Percentiles rank a stretch among this genome's conserved stretches.
Conservation (phyloP, 768 basidiomycete species). For the Rhizopogon sp. region DNA sequence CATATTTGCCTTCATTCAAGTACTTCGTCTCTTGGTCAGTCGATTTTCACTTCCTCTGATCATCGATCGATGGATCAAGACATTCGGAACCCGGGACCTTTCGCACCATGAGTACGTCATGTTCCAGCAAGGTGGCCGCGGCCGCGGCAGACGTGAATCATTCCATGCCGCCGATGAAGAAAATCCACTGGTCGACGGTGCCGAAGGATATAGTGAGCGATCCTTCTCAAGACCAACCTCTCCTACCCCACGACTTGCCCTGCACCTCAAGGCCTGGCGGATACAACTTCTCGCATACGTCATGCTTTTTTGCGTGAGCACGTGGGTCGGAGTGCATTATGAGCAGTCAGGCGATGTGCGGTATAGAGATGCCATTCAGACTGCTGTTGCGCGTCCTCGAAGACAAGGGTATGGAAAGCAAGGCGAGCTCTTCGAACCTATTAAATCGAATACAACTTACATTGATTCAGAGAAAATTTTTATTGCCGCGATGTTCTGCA, state of each 20-base stretch:
- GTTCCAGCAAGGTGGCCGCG: neutral
- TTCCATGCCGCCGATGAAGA: neutral
- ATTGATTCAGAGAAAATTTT: constrained; percentile 23
- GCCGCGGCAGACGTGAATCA: neutral
- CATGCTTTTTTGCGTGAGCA: neutral
- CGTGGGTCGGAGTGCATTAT: constrained; percentile 2
- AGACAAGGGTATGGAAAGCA: constrained; percentile 4
- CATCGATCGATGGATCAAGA: neutral
- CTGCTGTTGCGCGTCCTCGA: constrained; percentile 2
- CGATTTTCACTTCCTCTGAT: neutral
- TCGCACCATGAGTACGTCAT: neutral
- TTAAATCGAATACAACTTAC: neutral
- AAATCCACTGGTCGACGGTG: neutral
- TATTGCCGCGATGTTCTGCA: constrained; percentile 37
- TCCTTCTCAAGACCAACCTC: neutral
- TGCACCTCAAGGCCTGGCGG: neutral
- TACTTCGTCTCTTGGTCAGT: constrained; percentile 1
- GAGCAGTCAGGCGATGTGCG: constrained; percentile 8
- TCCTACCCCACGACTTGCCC: neutral
- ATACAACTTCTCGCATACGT: neutral
- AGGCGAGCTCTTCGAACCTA: neutral
- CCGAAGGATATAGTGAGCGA: neutral
- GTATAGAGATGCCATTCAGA: neutral
- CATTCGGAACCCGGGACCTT: neutral
- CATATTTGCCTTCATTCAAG: neutral